Percentiles rank a stretch among this genome's conserved stretches.
Conservation (phyloP, 805 yeast genomes). For the Wickerhamiella azyma region DNA sequence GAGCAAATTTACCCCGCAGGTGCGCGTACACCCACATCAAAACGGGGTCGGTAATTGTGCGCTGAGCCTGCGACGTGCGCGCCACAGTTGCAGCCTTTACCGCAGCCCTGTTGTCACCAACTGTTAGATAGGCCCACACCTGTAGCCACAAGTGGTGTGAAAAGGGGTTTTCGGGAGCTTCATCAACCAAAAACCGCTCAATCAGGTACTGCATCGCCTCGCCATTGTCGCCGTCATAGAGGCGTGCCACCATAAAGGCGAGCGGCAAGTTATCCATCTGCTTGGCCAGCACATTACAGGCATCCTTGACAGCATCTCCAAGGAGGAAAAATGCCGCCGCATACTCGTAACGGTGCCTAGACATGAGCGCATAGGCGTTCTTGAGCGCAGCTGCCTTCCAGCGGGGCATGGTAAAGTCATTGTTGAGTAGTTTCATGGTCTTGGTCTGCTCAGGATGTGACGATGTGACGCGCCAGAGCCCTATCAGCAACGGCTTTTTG, state of each 20-base stretch:
- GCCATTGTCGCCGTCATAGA: conserved; percentile 44
- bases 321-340: conserved; percentile 82
- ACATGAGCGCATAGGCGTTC: conserved; percentile 79
- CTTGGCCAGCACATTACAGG: conserved; percentile 56
- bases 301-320: conserved; percentile 63
- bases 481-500: conserved; percentile 61
- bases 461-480: conserved; percentile 68
- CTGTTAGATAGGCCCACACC: conserved; percentile 68
- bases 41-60: conserved; percentile 69
- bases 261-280: conserved; percentile 56
- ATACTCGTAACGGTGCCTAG: conserved; percentile 75
- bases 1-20: conserved; percentile 40
- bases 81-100: conserved; percentile 35
- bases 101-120: conserved; percentile 36
- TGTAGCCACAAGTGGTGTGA: conserved; percentile 46
- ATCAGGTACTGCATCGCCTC: conserved; percentile 35
- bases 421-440: conserved; percentile 59
- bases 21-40: conserved; percentile 50
- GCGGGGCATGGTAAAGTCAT: conserved; percentile 60
- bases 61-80: conserved; percentile 11
- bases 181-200: conserved; percentile 5
- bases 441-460: conserved; percentile 74
- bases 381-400: conserved; percentile 86
- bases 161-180: background rate
- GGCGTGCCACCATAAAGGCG: conserved; percentile 70